Conservation (phyloP, 345 rosid species). For the Eucalyptus grandis region DNA sequence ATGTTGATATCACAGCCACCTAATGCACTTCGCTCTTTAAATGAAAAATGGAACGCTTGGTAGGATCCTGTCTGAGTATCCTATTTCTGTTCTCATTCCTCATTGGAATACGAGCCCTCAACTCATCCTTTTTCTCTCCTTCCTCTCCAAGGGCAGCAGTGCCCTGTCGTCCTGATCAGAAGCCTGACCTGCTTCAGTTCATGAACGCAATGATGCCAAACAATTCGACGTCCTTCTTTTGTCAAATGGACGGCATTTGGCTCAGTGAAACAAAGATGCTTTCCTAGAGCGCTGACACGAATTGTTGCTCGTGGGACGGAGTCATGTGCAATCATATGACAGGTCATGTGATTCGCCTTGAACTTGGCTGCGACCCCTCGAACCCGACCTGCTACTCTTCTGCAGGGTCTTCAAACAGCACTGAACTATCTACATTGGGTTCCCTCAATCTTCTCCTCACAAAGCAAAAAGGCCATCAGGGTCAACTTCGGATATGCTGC, state of each 20-base stretch:
- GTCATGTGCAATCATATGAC: background rate
- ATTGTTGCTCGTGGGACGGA: too few species aligned
- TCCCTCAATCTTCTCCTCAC: background rate
- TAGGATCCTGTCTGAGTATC: background rate
- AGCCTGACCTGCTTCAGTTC: background rate
- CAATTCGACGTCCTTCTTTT: too few species aligned
- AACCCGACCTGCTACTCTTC: background rate
- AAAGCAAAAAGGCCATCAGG: background rate
- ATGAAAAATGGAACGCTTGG: background rate
- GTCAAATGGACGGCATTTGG: background rate
- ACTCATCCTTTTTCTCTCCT: background rate
- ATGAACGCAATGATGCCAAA: too few species aligned
- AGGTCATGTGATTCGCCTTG: background rate
- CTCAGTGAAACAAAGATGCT: background rate
- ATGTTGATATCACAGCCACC: rapidly evolving
- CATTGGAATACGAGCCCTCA: background rate
- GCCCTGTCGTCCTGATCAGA: background rate
- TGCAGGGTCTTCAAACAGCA: background rate
- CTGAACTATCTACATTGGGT: background rate
- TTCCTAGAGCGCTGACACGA: background rate
- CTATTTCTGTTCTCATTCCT: background rate
- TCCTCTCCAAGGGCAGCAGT: background rate
- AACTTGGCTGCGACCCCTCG: background rate
- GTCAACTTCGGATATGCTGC: background rate
- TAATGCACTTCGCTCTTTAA: too few species aligned